These are phyloP conservation scores for Schwanniomyces yamadae DNA, from an alignment of 805 yeast genomes.

Conservation along the genomic window DNA sequence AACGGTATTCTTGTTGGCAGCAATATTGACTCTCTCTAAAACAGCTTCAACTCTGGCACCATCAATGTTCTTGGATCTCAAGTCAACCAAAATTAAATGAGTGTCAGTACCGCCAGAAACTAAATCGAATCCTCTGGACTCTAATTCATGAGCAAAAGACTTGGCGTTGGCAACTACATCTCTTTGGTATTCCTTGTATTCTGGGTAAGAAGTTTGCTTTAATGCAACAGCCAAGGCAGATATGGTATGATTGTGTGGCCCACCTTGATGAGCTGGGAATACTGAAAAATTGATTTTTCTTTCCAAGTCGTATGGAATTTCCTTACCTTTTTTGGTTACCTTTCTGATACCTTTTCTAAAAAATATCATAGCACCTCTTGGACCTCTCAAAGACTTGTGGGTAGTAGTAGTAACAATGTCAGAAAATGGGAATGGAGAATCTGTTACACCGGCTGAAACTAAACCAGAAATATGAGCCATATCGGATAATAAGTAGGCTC, in stretches of 20 bases:
- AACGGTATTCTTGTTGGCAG: slow-evolving; percentile 94
- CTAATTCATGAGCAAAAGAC: slow-evolving; percentile 73
- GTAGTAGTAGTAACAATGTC: slow-evolving; percentile 98
- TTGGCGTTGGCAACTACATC: slow-evolving; percentile 88
- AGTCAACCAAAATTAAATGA: slow-evolving; percentile 88
- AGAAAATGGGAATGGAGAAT: slow-evolving; percentile 94
- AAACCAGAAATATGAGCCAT: slow-evolving; percentile 99
- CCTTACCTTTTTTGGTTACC: slow-evolving; percentile 85
- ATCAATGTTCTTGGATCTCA: slow-evolving; percentile 86
- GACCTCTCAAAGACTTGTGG: slow-evolving; percentile 98
- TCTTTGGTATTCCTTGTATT: slow-evolving; percentile 84
- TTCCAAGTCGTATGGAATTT: slow-evolving; percentile 86
- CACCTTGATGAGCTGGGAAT: slow-evolving; percentile 99
- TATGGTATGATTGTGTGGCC: slow-evolving; percentile 99
- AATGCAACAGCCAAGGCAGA: slow-evolving; percentile 96
- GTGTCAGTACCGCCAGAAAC: slow-evolving; percentile 97
- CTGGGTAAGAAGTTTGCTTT: slow-evolving; percentile 89
- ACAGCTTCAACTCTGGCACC: slow-evolving; percentile 97
- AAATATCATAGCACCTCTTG: slow-evolving; percentile 99
- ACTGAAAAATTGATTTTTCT: slow-evolving; percentile 95
- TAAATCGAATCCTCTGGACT: slow-evolving; percentile 68
- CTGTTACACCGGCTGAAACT: slow-evolving; percentile 92
- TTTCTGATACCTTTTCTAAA: slow-evolving; percentile 94
- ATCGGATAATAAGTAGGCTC: slow-evolving; percentile 93
- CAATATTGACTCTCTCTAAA: slow-evolving; percentile 91